Conservation (phyloP, 2,329 filamentous ascomycete species). For the Neurospora crassa region DNA sequence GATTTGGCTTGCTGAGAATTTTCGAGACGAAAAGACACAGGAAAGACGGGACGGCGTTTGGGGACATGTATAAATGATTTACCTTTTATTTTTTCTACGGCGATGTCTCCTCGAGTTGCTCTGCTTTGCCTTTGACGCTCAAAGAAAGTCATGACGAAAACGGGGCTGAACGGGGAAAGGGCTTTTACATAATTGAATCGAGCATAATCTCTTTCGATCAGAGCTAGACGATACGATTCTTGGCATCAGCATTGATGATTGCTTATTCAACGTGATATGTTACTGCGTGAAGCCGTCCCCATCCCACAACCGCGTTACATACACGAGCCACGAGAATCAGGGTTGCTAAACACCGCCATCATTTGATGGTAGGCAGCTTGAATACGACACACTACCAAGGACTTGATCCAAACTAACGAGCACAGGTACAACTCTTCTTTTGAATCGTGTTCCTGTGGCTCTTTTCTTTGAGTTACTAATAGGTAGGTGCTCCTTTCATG, state of each 20-base stretch:
- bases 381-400: not conserved
- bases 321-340: not conserved
- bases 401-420: not conserved
- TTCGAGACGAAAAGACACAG: not conserved
- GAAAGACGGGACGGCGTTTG: conserved; percentile 1
- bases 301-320: not conserved
- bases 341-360: not conserved
- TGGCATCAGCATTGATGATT: not conserved
- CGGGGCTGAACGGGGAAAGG: not conserved
- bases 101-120: not conserved
- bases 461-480: not conserved
- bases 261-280: not conserved
- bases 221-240: not conserved
- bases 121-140: not conserved
- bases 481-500: not conserved
- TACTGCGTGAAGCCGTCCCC: not conserved
- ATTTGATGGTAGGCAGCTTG: not conserved
- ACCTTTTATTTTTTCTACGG: too few relatives aligned
- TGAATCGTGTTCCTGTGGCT: not conserved
- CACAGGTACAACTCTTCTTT: not conserved
- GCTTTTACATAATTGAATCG: not conserved
- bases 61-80: not conserved
- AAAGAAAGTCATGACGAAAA: not conserved
- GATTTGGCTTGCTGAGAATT: not conserved
- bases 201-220: not conserved